Percentiles rank a stretch among this genome's conserved stretches.
Conservation (phyloP, 345 rosid genomes). For the Erucastrum elatum region DNA sequence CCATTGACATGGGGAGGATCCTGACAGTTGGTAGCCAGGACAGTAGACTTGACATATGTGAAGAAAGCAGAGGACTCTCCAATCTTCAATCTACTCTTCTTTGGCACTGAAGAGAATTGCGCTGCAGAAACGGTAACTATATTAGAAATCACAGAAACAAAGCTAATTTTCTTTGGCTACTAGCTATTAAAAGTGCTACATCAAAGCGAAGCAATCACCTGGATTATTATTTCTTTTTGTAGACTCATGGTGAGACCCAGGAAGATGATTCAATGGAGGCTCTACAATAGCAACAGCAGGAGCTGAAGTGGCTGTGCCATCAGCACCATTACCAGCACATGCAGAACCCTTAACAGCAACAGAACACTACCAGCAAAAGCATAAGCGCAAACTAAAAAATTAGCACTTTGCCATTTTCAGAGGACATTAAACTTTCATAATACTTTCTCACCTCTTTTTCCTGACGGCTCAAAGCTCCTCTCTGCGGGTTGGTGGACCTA, state of each 20-base stretch:
- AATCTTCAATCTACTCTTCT: constrained; percentile 63
- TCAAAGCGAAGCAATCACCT: constrained; percentile 49
- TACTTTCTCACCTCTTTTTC: constrained; percentile 71
- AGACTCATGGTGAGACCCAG: constrained; percentile 51
- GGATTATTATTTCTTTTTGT: constrained; percentile 57
- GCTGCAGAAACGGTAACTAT: constrained; percentile 43
- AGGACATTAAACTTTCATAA: constrained; percentile 26
- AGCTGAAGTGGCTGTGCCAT: constrained; percentile 34
- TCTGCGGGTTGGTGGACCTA: constrained; percentile 59
- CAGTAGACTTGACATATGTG: constrained; percentile 75
- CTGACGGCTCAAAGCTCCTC: constrained; percentile 55
- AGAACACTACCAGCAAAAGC: constrained; percentile 33
- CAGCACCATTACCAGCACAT: constrained; percentile 31
- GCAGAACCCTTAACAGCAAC: constrained; percentile 19
- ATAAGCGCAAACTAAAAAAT: constrained; percentile 4
- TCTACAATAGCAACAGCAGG: constrained; percentile 35
- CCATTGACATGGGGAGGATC: constrained; percentile 35
- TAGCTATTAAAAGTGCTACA: constrained; percentile 1
- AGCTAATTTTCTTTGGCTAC: not conserved
- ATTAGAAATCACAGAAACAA: constrained; percentile 12
- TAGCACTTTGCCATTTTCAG: constrained; percentile 10
- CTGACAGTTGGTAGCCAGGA: constrained; percentile 44
- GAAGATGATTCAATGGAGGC: constrained; percentile 38
- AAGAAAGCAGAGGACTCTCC: constrained; percentile 98
- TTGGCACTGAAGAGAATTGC: constrained; percentile 67